Evolutionary conservation across 495 filamentous ascomycete species (phyloP).

Genomic region (Aspergillus funiculosus): DNA sequence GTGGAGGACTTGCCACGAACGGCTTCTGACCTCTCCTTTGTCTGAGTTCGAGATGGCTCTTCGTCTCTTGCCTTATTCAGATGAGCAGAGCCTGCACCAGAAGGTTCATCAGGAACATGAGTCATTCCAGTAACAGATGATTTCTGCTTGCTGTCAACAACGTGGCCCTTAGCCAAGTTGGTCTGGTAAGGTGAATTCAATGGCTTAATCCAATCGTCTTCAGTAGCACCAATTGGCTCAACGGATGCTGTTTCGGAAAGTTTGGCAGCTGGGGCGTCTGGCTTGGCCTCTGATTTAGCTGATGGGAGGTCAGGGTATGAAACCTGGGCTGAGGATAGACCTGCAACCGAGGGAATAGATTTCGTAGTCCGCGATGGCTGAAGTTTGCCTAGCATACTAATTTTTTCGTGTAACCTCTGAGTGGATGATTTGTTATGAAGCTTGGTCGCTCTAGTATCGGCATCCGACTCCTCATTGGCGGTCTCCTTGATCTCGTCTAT

Average conservation of each 20-base stretch:
- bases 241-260: slow-evolving; percentile 20
- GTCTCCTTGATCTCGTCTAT: slow-evolving; percentile 48
- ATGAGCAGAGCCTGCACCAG: background rate
- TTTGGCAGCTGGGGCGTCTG: slow-evolving; percentile 24
- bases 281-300: slow-evolving; percentile 33
- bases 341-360: slow-evolving; percentile 52
- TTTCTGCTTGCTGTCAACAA: slow-evolving; percentile 56
- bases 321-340: slow-evolving; percentile 34
- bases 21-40: slow-evolving; percentile 19
- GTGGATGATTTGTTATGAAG: slow-evolving; percentile 85
- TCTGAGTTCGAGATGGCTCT: background rate
- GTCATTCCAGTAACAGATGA: slow-evolving; percentile 21
- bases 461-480: slow-evolving; percentile 28
- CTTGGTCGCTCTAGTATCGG: slow-evolving; percentile 38
- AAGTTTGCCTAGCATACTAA: slow-evolving; percentile 83
- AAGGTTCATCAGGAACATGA: slow-evolving; percentile 14
- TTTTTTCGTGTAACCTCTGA: slow-evolving; percentile 83
- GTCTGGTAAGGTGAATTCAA: slow-evolving; percentile 44
- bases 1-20: slow-evolving; percentile 42
- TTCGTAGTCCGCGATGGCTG: slow-evolving; percentile 67
- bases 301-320: slow-evolving; percentile 53
- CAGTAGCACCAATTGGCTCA: slow-evolving; percentile 47
- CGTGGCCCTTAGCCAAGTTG: slow-evolving; percentile 50
- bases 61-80: slow-evolving; percentile 4
- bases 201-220: slow-evolving; percentile 82